phyloP scores from a whole-genome alignment of 2,329 filamentous ascomycete species.

The Paecilomyces sp. region DNA sequence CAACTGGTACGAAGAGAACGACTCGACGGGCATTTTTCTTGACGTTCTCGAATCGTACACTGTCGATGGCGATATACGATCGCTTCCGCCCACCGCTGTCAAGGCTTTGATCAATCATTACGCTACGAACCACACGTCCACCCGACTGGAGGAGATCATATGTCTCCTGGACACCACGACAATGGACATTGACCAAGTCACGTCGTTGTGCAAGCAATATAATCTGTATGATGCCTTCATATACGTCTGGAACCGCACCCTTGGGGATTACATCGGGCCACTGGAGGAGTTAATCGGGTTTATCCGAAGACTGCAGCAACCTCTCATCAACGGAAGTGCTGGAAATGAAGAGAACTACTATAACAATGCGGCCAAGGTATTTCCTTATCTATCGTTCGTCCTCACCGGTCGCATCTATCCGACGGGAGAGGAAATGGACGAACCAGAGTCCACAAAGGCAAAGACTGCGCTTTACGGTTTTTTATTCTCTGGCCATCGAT shows the following conservation, averaged over 20 bases:
- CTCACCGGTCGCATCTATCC: slow-evolving; percentile 90
- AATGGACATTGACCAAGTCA: slow-evolving; percentile 90
- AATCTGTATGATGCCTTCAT: slow-evolving; percentile 90
- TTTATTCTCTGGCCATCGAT: slow-evolving; percentile 70
- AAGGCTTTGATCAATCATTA: slow-evolving; percentile 82
- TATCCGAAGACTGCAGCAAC: slow-evolving; percentile 15
- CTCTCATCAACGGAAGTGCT: slow-evolving; percentile 36
- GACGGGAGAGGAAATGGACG: slow-evolving; percentile 66
- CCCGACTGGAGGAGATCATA: slow-evolving; percentile 83
- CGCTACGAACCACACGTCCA: slow-evolving; percentile 65
- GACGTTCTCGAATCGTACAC: slow-evolving; percentile 86
- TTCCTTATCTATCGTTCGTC: slow-evolving; percentile 87
- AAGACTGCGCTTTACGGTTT: slow-evolving; percentile 91
- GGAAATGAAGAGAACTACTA: slow-evolving; percentile 50
- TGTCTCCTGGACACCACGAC: slow-evolving; percentile 86
- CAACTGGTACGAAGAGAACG: slow-evolving; percentile 77
- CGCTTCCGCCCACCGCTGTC: slow-evolving; percentile 73
- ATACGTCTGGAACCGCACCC: slow-evolving; percentile 91
- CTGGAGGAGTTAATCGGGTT: slow-evolving; percentile 68
- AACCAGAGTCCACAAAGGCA: slow-evolving; percentile 64
- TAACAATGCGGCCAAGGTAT: slow-evolving; percentile 75
- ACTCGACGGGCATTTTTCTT: slow-evolving; percentile 68
- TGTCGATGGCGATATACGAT: slow-evolving; percentile 65
- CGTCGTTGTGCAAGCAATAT: slow-evolving; percentile 82
- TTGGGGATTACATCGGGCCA: slow-evolving; percentile 85